These are phyloP conservation scores for Blumeria graminis DNA, from an alignment of 2,329 filamentous ascomycete species.

Conservation along the genomic window DNA sequence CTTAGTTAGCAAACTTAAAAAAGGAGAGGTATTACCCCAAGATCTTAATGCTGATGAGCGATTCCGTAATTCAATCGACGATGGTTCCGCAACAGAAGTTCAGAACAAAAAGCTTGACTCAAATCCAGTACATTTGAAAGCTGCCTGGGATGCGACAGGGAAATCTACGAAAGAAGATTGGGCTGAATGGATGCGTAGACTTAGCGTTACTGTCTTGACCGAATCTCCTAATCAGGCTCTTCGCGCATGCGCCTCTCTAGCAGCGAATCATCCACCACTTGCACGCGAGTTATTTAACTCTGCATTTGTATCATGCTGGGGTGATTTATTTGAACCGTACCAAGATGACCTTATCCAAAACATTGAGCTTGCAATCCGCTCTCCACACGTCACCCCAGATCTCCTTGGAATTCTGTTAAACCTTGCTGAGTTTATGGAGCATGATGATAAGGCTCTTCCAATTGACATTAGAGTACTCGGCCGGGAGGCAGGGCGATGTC, in stretches of 20 bases:
- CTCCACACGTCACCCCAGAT: conserved; percentile 85
- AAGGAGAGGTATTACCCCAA: conserved; percentile 83
- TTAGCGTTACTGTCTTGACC: conserved; percentile 82
- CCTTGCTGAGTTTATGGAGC: conserved; percentile 97
- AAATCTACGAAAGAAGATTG: conserved; percentile 97
- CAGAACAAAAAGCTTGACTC: conserved; percentile 85
- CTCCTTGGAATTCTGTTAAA: conserved; percentile 85
- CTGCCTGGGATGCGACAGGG: conserved; percentile 88
- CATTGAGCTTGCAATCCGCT: conserved; percentile 87
- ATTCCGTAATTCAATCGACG: conserved; percentile 56
- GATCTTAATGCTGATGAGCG: conserved; percentile 72
- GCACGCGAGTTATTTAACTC: conserved; percentile 94
- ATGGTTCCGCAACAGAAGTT: conserved; percentile 60
- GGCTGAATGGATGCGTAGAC: conserved; percentile 95
- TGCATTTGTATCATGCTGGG: conserved; percentile 97
- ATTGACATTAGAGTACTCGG: conserved; percentile 92
- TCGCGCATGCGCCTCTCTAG: conserved; percentile 74
- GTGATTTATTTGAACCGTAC: conserved; percentile 86
- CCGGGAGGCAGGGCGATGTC: conserved; percentile 84
- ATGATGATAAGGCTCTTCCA: conserved; percentile 91
- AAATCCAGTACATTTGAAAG: conserved; percentile 91
- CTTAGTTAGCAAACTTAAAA: conserved; percentile 76
- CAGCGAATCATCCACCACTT: conserved; percentile 73
- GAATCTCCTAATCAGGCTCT: conserved; percentile 93
- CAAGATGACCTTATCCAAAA: conserved; percentile 91